A percentile compares a stretch with the other conserved stretches of the same genome.
These are phyloP conservation scores for Candida ponderosae DNA, from an alignment of 805 yeast species.

Conservation along the genomic window DNA sequence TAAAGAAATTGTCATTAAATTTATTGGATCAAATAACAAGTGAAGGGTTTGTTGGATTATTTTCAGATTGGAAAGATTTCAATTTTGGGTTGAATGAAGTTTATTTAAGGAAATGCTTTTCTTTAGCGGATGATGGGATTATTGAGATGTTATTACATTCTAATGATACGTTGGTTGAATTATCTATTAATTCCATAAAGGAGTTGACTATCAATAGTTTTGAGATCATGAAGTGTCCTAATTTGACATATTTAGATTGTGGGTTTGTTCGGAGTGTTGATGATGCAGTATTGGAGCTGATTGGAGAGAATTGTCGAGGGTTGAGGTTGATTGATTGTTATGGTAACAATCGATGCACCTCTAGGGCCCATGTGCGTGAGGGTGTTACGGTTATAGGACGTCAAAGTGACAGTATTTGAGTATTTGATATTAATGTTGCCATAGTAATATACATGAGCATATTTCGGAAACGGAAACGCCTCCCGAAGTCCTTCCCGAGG, in stretches of 20 bases:
- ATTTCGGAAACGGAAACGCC: too few species aligned
- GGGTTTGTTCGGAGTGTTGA: conserved; percentile 79
- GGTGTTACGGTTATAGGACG: conserved; percentile 66
- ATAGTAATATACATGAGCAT: too few species aligned
- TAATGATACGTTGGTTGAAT: conserved; percentile 53
- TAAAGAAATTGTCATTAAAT: conserved; percentile 53
- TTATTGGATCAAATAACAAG: conserved; percentile 60
- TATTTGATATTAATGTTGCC: too few species aligned
- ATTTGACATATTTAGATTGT: conserved; percentile 59
- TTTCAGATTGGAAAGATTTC: conserved; percentile 39
- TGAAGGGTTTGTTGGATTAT: conserved; percentile 54
- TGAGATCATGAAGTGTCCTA: conserved; percentile 42
- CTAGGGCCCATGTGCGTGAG: conserved; percentile 39
- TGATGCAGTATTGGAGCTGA: conserved; percentile 51
- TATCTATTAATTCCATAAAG: conserved; percentile 70
- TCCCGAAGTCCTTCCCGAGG: too few species aligned
- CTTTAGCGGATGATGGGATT: conserved; percentile 56
- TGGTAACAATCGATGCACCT: conserved; percentile 67
- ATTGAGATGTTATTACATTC: conserved; percentile 56
- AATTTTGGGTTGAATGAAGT: conserved; percentile 55
- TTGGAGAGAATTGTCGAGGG: conserved; percentile 53
- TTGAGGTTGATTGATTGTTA: conserved; percentile 68
- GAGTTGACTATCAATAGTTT: conserved; percentile 44
- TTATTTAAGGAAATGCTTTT: conserved; percentile 57
- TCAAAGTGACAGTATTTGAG: conserved; percentile 52